phyloP scores from a whole-genome alignment of 192 early-diverging fungal species.

The Allomyces macrogynus region DNA sequence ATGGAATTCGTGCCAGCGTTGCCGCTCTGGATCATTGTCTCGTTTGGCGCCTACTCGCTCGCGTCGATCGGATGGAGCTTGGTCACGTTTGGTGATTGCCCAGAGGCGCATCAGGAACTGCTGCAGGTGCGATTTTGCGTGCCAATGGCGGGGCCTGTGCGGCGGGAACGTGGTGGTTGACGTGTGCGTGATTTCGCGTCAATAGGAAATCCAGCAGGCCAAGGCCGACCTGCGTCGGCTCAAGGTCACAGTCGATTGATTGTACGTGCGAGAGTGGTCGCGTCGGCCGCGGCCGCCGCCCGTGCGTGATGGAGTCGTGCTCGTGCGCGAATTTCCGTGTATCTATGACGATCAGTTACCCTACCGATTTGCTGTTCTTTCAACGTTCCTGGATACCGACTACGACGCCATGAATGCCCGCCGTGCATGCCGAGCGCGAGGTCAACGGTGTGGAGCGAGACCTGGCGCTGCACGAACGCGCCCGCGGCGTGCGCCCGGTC shows the following conservation, averaged over 20 bases:
- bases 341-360: no score
- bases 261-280: not conserved
- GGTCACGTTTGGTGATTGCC: slow-evolving; percentile 75
- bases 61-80: slow-evolving; percentile 69
- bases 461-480: no score
- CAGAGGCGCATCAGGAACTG: slow-evolving; percentile 68
- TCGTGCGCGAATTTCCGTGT: no score
- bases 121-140: slow-evolving; percentile 34
- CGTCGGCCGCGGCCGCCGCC: no score
- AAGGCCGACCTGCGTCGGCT: slow-evolving; percentile 55
- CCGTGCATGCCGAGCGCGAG: no score
- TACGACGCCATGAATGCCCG: no score
- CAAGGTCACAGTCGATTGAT: slow-evolving; percentile 31
- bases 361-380: no score
- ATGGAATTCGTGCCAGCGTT: slow-evolving; percentile 6
- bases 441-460: no score
- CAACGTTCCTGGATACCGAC: no score
- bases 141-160: not conserved
- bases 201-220: slow-evolving; percentile 65
- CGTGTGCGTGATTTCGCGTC: not conserved
- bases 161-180: not conserved
- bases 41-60: slow-evolving; percentile 74
- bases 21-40: slow-evolving; percentile 56
- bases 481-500: no score
- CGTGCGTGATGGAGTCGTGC: no score